phyloP scores from a whole-genome alignment of 106 monocot species.

The Posidonia australis region DNA sequence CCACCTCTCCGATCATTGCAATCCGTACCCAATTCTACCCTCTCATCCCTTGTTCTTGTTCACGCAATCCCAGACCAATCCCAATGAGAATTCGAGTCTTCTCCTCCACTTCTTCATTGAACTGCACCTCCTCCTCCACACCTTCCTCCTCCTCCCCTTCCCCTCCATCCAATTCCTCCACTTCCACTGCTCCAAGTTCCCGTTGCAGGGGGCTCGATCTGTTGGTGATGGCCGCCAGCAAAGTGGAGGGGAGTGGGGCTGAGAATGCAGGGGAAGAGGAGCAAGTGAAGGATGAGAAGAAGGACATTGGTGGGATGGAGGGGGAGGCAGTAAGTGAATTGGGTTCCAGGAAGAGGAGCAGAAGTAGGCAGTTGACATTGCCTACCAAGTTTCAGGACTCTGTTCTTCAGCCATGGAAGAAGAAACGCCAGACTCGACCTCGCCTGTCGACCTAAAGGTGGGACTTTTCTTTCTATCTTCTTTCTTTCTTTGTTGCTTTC shows the following conservation, averaged over 20 bases:
- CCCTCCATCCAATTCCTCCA: not conserved
- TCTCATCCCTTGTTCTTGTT: not conserved
- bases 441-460: not conserved
- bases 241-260: conserved; percentile 3
- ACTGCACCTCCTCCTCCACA: not conserved
- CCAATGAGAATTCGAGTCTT: conserved; percentile 2
- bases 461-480: not conserved
- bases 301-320: not conserved
- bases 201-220: conserved; percentile 16
- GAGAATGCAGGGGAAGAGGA: not conserved
- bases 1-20: not conserved
- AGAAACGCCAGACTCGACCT: conserved; percentile 12
- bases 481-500: not conserved
- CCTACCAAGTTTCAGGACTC: conserved; percentile 41
- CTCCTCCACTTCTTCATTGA: not conserved
- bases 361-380: conserved; percentile 23
- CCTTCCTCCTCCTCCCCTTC: not conserved
- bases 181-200: not conserved
- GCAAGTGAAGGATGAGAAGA: not conserved
- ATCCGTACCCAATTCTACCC: not conserved
- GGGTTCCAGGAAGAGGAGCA: conserved; percentile 5
- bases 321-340: not conserved
- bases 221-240: conserved; percentile 7
- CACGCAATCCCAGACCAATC: not conserved
- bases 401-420: conserved; percentile 47